Base-by-base conservation (phyloP, 2,329 filamentous ascomycete genomes). In the Fusarium oxysporum region DNA sequence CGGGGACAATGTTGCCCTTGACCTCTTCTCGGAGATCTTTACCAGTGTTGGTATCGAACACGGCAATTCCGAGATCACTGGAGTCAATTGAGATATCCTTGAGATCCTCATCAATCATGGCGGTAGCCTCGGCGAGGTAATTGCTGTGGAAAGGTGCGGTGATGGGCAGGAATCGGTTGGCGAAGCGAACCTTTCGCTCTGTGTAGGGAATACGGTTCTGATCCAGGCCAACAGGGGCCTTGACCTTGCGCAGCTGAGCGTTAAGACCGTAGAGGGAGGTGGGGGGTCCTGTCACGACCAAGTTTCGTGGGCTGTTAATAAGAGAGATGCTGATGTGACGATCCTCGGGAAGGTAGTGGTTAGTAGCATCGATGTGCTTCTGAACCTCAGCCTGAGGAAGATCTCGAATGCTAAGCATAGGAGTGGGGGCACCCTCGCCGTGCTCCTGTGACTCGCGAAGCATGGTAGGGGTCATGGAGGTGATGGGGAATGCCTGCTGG, bases 91-190 rank as follows among this genome's bases (percentile, higher is more conserved):
- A 85, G 73, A 98, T 86, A 74, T 95, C 89, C 82, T 94, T 94
- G 70, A 99, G 87, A 80, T 99, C 97, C 77, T 96, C 91, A 62
- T 95, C 90, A 70, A 99, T 94, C 77, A 95, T 88, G 68, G 91
- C 89, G 32, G 93, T 94, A 4, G 96, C 96, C 74, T 95, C 91
- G 30, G 88, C 86, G 21, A 99, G 90, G 81, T 98, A 98, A 69
- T 94, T 92, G 88, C 96, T 99, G 87, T 99, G 96, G 88, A 99
- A 99, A 8, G 96, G 97, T 14, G 96, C 95, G 2, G 96, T 98
- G 82, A 99, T 99, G 51, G 96, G 97, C 68, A 99, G 86, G 87
- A 99, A 99, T 68, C 96, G 92, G 86, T 98, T 98, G 70, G 94
- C 94, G 77, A 99, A 99, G 79, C 96, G 94, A 63, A 98, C 89